phyloP scores from a whole-genome alignment of 257 asterid genomes.

The Solanum pimpinellifolium region DNA sequence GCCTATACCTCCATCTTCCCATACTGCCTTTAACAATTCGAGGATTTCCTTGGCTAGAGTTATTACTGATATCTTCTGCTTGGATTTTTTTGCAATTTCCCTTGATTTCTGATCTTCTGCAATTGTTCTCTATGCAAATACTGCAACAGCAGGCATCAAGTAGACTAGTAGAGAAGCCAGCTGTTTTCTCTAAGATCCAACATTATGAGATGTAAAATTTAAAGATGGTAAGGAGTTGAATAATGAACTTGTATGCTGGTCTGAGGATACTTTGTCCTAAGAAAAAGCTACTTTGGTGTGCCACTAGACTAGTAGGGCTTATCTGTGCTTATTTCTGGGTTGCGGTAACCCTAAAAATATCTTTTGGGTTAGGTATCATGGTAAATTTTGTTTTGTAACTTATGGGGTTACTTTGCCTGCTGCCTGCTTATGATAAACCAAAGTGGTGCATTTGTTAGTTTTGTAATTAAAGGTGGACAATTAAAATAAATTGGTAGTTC shows the following conservation, averaged over 20 bases:
- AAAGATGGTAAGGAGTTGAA: neutral
- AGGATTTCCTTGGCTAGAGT: neutral
- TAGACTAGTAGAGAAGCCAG: neutral
- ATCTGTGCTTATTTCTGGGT: neutral
- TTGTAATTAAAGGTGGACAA: neutral
- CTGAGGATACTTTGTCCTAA: neutral
- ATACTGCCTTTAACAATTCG: neutral
- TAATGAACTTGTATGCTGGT: neutral
- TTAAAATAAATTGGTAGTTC: neutral
- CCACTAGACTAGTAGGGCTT: neutral
- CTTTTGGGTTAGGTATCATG: neutral
- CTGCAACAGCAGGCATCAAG: neutral
- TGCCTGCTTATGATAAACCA: neutral
- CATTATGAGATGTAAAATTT: neutral
- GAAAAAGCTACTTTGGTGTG: neutral
- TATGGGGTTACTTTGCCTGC: neutral
- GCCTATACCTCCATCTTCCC: neutral
- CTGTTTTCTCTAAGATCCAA: neutral
- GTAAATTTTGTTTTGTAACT: neutral
- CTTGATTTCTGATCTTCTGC: neutral
- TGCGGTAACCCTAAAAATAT: neutral
- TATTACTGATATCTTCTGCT: neutral
- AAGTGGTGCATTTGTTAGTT: neutral
- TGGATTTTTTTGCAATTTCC: neutral
- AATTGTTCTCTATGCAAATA: neutral